Evolutionary conservation across 768 basidiomycete species (phyloP), one percentile per base, ranked within the genome.

Genomic region (Tulasnella sp.): DNA sequence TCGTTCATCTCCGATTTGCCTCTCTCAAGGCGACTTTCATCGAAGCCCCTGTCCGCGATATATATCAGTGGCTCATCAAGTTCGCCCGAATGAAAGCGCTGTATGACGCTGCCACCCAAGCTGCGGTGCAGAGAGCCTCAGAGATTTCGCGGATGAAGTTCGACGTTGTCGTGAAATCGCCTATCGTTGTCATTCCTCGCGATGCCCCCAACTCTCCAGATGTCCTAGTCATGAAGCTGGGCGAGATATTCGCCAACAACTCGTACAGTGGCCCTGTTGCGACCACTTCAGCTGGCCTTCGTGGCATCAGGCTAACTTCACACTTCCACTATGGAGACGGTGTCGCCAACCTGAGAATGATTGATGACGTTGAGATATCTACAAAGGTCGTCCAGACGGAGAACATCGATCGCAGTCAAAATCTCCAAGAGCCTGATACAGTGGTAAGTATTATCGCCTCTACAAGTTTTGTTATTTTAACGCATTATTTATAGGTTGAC

Each of bases 141-240:
- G 94, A 93, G 83, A 93, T 96, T n/a, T 91, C 93, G 81, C 89
- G 91, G 74, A 96, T 99, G 93, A 90, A 94, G 83, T 98, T 96
- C 84, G 89, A 95, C 78, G 83, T 99, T n/a, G 90, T 91, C 35
- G 87, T 99, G 82, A 94, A 93, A 84, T 92, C 96, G 0, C 98
- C 98, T 0, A 98, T 99, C 81, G 83, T 99, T 70, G 86, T 97
- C 35, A 91, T 98, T 82, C 98, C 98, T 15, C 88, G 90, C 10
- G 87, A 92, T 82, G 86, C 91, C 2, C 83, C 87, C 2, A 84
- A 83, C 7, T 90, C 91, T 10, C 86, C 84, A 16, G 94, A 99
- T 83, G 85, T 87, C 37, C 86, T 99, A 46, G 88, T 92, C 10
- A 88, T 98, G 84, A 89, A 92, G 74, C 89, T 99, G 0, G 98